Evolutionary conservation across 164 flowering plant genomes (phyloP).

Genomic region (Litsea cubeba): DNA sequence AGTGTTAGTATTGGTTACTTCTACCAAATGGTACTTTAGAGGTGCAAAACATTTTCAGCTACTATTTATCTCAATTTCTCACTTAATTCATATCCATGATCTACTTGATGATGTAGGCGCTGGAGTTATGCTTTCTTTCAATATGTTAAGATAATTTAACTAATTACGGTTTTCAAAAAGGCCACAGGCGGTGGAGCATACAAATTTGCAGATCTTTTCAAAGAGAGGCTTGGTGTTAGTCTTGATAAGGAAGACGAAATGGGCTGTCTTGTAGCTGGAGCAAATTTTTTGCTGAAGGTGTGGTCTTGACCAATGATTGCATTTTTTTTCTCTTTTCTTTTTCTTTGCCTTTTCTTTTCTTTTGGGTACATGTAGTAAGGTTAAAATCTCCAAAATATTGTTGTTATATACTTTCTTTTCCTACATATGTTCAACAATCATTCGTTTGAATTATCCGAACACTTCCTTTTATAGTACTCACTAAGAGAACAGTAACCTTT

Average conservation of each 20-base stretch:
- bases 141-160: constrained; percentile 7
- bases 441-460: no score
- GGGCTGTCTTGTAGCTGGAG: constrained; percentile 94
- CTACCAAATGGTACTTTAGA: background rate
- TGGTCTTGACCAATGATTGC: background rate
- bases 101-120: background rate
- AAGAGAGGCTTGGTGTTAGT: constrained; percentile 89
- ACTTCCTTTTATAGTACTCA: no score
- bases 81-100: no score
- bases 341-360: no score
- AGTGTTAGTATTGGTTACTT: no score
- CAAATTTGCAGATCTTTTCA: constrained; percentile 88
- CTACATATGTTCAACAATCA: no score
- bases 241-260: constrained; percentile 98
- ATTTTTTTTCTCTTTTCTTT: background rate
- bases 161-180: constrained; percentile 39
- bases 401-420: no score
- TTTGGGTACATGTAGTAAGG: no score
- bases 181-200: constrained; percentile 99
- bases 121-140: background rate
- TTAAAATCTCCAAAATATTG: no score
- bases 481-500: no score
- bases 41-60: no score
- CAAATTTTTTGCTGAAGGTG: constrained; percentile 95
- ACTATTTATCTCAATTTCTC: background rate